These are phyloP conservation scores for Pulveroboletus ravenelii DNA, from an alignment of 768 basidiomycete species.

Conservation along the genomic window DNA sequence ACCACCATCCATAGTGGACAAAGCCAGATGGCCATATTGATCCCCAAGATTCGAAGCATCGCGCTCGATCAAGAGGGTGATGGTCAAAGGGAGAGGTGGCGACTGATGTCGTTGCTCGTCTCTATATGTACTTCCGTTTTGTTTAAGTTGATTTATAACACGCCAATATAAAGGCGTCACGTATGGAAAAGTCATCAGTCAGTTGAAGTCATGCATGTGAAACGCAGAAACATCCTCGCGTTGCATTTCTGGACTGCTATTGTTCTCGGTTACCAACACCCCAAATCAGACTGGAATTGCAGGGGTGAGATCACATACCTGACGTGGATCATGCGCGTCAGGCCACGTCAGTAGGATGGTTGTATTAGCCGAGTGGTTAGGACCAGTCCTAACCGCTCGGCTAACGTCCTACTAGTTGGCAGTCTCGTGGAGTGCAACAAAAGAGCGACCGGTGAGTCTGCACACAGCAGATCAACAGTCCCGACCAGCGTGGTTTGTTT, in stretches of 20 bases:
- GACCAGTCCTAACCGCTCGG: no score
- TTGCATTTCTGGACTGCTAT: not conserved
- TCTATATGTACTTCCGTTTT: not conserved
- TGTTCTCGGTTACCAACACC: not conserved
- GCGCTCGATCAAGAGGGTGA: not conserved
- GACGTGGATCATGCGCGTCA: no score
- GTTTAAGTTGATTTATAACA: not conserved
- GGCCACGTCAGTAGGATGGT: no score
- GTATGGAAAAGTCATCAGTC: not conserved
- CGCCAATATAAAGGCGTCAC: not conserved
- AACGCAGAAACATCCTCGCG: not conserved
- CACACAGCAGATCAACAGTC: no score
- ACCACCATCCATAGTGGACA: conserved; percentile 1
- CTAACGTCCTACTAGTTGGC: no score
- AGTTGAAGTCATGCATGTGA: not conserved
- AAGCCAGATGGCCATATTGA: conserved; percentile 6
- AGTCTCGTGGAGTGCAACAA: no score
- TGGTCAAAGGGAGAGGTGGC: not conserved
- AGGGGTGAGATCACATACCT: no score
- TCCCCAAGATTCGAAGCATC: not conserved
- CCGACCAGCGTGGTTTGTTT: no score
- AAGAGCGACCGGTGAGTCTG: no score
- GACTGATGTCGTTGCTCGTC: not conserved
- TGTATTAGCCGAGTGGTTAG: no score
- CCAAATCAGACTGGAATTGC: no score